Conservation (phyloP, 495 filamentous ascomycete species). For the Lophium mytilinum region DNA sequence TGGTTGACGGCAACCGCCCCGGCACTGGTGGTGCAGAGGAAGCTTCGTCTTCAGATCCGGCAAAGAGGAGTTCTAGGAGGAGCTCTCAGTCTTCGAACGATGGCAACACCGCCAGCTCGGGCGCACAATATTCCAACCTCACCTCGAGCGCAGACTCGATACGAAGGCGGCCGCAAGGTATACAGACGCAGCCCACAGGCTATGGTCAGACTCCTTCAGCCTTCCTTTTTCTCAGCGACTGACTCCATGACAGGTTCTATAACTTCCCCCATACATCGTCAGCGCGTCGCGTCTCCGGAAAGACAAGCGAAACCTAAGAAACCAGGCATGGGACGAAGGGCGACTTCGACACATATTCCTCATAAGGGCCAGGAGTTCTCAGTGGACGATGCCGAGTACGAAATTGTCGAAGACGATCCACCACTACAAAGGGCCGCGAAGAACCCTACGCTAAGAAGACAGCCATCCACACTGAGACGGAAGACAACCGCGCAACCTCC, state of each 20-base stretch:
- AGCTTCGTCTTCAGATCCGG: background rate
- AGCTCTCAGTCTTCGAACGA: background rate
- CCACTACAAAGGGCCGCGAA: background rate
- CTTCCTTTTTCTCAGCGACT: background rate
- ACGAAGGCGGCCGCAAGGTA: constrained; percentile 12
- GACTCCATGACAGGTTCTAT: constrained; percentile 18
- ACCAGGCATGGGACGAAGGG: constrained; percentile 59
- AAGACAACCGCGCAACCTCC: constrained; percentile 53
- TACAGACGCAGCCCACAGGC: constrained; percentile 9
- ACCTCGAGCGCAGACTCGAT: constrained; percentile 8
- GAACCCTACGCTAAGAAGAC: constrained; percentile 21
- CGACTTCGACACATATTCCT: constrained; percentile 66
- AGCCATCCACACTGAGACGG: constrained; percentile 62
- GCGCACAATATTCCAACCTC: background rate
- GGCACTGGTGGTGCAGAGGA: constrained; percentile 1
- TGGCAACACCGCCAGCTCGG: background rate
- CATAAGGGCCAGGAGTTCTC: constrained; percentile 85
- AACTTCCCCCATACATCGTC: constrained; percentile 8
- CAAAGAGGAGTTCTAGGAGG: constrained; percentile 7
- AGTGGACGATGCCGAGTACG: constrained; percentile 79
- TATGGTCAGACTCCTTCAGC: constrained; percentile 11
- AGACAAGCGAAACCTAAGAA: constrained; percentile 45
- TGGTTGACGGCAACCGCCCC: constrained; percentile 18
- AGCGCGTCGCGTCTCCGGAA: constrained; percentile 13
- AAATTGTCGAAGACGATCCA: constrained; percentile 58